These are phyloP conservation scores for Penicillium sp. DNA, from an alignment of 2,329 filamentous ascomycete genomes.

Conservation along the genomic window DNA sequence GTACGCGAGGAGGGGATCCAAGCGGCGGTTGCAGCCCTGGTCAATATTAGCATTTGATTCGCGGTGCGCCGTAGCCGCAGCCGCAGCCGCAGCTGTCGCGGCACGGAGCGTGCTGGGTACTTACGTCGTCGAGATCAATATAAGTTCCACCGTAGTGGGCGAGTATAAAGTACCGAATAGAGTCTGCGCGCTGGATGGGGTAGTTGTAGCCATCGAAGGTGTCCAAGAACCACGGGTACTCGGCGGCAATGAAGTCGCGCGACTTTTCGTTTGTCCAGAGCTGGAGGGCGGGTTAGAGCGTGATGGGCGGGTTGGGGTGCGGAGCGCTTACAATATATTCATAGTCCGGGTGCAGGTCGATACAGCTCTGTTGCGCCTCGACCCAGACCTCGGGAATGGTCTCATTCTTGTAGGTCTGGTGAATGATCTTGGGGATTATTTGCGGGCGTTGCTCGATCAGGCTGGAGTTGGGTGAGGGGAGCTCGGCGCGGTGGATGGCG, in stretches of 20 bases:
- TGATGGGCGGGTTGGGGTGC: background rate
- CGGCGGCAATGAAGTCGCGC: constrained; percentile 68
- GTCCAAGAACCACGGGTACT: constrained; percentile 77
- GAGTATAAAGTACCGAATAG: constrained; percentile 78
- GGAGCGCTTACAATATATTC: constrained; percentile 66
- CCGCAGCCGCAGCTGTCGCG: no score
- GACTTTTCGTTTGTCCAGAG: constrained; percentile 75
- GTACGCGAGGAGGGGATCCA: constrained; percentile 69
- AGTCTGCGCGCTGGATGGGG: constrained; percentile 75
- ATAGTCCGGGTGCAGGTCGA: constrained; percentile 68
- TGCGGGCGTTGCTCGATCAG: constrained; percentile 59
- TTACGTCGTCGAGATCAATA: constrained; percentile 73
- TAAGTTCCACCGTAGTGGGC: constrained; percentile 78
- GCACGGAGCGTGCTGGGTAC: constrained; percentile 23
- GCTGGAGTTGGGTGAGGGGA: constrained; percentile 66
- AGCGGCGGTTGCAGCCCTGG: constrained; percentile 67
- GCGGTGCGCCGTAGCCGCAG: no score
- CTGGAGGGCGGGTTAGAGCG: constrained; percentile 44
- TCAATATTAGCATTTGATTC: constrained; percentile 11
- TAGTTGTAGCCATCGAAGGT: constrained; percentile 75
- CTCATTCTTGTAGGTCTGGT: constrained; percentile 74
- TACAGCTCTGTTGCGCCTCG: constrained; percentile 66
- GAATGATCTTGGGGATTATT: constrained; percentile 74
- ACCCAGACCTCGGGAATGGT: constrained; percentile 68
- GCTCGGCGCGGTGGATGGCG: constrained; percentile 66